Evolutionary conservation across 257 asterid species (phyloP).

Genomic region (Nicotiana undulata): DNA sequence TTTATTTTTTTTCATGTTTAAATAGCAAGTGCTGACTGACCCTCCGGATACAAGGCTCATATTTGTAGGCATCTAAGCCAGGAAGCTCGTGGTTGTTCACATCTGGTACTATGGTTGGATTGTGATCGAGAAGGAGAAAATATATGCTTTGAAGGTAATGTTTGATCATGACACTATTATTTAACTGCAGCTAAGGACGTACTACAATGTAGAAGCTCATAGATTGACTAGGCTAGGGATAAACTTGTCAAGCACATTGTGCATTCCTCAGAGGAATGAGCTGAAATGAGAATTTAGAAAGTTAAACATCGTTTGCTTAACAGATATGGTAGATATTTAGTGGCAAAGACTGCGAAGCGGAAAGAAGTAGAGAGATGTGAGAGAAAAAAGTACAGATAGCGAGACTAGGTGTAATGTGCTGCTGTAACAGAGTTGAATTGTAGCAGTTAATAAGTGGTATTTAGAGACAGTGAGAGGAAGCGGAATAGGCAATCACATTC

Average conservation of each 20-base stretch:
- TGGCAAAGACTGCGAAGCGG: neutral
- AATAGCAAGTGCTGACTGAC: conserved; percentile 25
- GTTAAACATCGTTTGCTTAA: neutral
- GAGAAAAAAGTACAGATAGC: neutral
- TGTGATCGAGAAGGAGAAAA: conserved; percentile 98
- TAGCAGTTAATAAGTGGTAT: neutral
- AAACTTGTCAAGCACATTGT: neutral
- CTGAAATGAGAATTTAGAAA: neutral
- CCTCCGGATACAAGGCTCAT: conserved; percentile 60
- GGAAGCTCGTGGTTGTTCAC: conserved; percentile 83
- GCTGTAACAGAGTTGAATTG: neutral
- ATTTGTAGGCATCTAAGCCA: conserved; percentile 86
- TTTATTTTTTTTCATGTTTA: neutral
- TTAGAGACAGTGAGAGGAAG: neutral
- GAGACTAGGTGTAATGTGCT: neutral
- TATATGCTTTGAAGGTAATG: conserved; percentile 91
- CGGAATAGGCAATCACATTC: neutral
- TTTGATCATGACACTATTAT: neutral
- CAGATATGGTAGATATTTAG: neutral
- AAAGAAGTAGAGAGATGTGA: neutral
- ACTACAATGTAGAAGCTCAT: neutral
- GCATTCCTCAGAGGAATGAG: neutral
- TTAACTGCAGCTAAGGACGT: neutral
- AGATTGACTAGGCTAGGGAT: neutral
- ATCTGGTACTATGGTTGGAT: conserved; percentile 83